Percentiles rank a stretch among this genome's conserved stretches.
These are phyloP conservation scores for Amphibolis antarctica DNA, from an alignment of 106 monocot species.

Conservation along the genomic window DNA sequence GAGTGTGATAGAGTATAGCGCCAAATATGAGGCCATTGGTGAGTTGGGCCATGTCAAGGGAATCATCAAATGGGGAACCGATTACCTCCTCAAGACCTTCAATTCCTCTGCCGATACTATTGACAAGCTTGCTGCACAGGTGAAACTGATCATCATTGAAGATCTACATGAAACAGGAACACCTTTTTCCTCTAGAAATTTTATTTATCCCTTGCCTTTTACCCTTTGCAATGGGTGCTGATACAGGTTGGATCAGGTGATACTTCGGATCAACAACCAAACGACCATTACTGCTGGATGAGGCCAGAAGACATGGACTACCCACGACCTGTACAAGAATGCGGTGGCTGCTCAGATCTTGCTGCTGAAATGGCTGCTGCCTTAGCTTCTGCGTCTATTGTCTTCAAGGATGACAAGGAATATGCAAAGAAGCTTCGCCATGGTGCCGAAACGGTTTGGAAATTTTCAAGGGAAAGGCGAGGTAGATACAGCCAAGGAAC, in stretches of 20 bases:
- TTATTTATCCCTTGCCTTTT: no score
- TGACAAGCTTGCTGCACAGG: constrained; percentile 58
- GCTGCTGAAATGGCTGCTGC: constrained; percentile 83
- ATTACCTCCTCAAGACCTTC: constrained; percentile 84
- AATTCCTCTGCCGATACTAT: constrained; percentile 74
- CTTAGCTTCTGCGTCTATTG: constrained; percentile 63
- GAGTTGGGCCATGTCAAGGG: constrained; percentile 67
- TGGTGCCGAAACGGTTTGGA: constrained; percentile 53
- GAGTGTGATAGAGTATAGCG: constrained; percentile 93
- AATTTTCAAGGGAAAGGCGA: constrained; percentile 34
- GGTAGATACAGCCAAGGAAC: constrained; percentile 9
- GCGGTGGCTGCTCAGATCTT: constrained; percentile 68
- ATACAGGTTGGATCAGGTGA: constrained; percentile 52
- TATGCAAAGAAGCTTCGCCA: constrained; percentile 79
- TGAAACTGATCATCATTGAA: constrained; percentile 5
- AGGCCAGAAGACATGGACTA: constrained; percentile 73
- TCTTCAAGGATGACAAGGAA: constrained; percentile 68
- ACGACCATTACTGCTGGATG: constrained; percentile 88
- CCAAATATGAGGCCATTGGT: constrained; percentile 64
- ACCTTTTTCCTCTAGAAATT: background rate
- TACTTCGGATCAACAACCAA: constrained; percentile 32
- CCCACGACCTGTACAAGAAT: constrained; percentile 52
- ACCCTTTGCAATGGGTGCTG: no score
- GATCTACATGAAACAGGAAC: background rate
- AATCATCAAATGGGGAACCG: constrained; percentile 78